phyloP scores from a whole-genome alignment of 495 filamentous ascomycete genomes.

The Aspergillus ellipticus region DNA sequence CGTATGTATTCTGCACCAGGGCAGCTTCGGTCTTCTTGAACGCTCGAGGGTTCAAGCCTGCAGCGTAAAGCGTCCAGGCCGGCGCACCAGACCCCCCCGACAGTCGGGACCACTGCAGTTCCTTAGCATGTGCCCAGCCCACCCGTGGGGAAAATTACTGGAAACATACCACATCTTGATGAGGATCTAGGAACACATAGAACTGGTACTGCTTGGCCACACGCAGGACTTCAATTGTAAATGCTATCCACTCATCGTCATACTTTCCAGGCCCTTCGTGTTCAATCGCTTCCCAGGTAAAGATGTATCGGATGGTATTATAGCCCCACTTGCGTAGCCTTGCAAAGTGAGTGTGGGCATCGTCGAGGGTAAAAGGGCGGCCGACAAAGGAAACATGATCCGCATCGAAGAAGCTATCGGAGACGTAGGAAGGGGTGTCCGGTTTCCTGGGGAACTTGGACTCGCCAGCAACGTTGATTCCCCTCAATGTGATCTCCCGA shows the following conservation, averaged over 20 bases:
- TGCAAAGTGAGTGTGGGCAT: slow-evolving; percentile 85
- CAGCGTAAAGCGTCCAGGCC: slow-evolving; percentile 96
- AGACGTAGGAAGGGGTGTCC: slow-evolving; percentile 73
- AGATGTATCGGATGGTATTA: slow-evolving; percentile 93
- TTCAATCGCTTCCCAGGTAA: slow-evolving; percentile 99
- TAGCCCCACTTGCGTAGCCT: slow-evolving; percentile 84
- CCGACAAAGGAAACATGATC: slow-evolving; percentile 88
- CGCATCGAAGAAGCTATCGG: slow-evolving; percentile 83
- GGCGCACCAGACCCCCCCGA: slow-evolving; percentile 93
- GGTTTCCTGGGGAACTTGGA: slow-evolving; percentile 72
- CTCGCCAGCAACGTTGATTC: slow-evolving; percentile 67
- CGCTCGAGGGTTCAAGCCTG: slow-evolving; percentile 77
- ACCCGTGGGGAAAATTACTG: too few relatives aligned
- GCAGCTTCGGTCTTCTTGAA: slow-evolving; percentile 89
- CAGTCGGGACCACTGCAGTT: slow-evolving; percentile 79
- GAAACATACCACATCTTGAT: slow-evolving; percentile 83
- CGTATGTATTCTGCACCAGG: slow-evolving; percentile 90
- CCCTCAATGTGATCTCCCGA: slow-evolving; percentile 64
- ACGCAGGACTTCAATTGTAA: slow-evolving; percentile 80
- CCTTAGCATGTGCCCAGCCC: slow-evolving; percentile 9
- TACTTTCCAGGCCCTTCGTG: slow-evolving; percentile 88
- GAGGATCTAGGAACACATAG: slow-evolving; percentile 95
- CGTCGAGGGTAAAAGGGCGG: slow-evolving; percentile 76
- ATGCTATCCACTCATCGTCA: slow-evolving; percentile 89
- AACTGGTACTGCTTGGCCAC: slow-evolving; percentile 87